Evolutionary conservation across 352 stramenopile genomes (phyloP).

Genomic region (Phytophthora colocasiae): DNA sequence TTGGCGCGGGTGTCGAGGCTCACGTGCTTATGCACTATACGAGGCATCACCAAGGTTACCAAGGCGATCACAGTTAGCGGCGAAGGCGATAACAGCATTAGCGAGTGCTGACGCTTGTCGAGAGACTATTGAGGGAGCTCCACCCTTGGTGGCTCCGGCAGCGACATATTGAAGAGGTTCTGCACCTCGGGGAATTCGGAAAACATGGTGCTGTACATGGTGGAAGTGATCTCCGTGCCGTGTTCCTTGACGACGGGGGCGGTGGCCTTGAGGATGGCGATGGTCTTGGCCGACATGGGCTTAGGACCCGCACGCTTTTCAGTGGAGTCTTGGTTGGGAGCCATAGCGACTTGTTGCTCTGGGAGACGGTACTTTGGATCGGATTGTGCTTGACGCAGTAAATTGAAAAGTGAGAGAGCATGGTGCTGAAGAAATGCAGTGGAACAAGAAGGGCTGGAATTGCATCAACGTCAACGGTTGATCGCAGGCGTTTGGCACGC

Average conservation of each 20-base stretch:
- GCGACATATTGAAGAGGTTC: slow-evolving; percentile 77
- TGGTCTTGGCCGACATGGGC: slow-evolving; percentile 45
- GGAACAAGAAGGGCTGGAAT: not conserved
- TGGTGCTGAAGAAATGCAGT: not conserved
- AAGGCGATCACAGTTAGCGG: slow-evolving; percentile 70
- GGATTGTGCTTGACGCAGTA: slow-evolving; percentile 15
- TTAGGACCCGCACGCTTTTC: slow-evolving; percentile 26
- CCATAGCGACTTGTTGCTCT: slow-evolving; percentile 14
- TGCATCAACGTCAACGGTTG: too few species aligned
- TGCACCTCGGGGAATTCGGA: slow-evolving; percentile 64
- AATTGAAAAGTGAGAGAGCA: slow-evolving; percentile 21
- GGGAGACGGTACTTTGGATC: not conserved
- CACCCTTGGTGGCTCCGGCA: slow-evolving; percentile 38
- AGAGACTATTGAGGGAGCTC: slow-evolving; percentile 30
- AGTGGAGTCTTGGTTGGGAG: slow-evolving; percentile 15
- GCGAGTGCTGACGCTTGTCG: slow-evolving; percentile 59
- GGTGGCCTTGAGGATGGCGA: slow-evolving; percentile 71
- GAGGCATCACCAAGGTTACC: slow-evolving; percentile 51
- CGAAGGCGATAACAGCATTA: slow-evolving; percentile 69
- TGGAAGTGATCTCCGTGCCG: slow-evolving; percentile 67
- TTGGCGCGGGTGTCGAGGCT: slow-evolving; percentile 65
- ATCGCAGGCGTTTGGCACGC: not conserved
- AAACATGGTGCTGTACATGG: slow-evolving; percentile 77
- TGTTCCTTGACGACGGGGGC: slow-evolving; percentile 68
- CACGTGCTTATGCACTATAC: slow-evolving; percentile 73